Evolutionary conservation across 2,329 filamentous ascomycete genomes (phyloP).

Genomic region (Geosmithia putterillii): DNA sequence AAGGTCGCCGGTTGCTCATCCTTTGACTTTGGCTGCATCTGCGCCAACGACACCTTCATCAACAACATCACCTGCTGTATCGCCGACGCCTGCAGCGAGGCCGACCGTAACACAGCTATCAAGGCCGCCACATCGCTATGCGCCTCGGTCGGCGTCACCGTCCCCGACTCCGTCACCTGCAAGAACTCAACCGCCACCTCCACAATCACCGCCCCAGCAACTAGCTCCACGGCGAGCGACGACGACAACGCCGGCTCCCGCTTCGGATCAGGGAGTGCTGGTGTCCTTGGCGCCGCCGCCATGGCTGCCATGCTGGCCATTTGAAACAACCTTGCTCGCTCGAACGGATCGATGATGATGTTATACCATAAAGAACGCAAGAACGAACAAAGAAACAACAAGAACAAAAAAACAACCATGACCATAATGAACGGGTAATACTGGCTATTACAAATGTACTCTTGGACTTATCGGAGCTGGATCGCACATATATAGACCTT

Average conservation of each 20-base stretch:
- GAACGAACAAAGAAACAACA: not conserved
- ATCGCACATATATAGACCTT: not conserved
- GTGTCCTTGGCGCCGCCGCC: not conserved
- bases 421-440: not conserved
- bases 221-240: not conserved
- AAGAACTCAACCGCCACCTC: constrained; percentile 6
- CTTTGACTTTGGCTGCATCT: constrained; percentile 27
- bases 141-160: constrained; percentile 18
- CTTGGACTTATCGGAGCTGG: not conserved
- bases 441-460: not conserved
- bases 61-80: constrained; percentile 28
- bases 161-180: constrained; percentile 24
- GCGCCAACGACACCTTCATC: constrained; percentile 26
- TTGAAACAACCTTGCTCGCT: not conserved
- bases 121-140: constrained; percentile 24
- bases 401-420: not conserved
- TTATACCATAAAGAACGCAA: not conserved
- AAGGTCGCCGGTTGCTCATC: constrained; percentile 23
- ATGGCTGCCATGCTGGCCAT: not conserved
- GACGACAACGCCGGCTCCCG: not conserved
- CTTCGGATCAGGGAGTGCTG: not conserved
- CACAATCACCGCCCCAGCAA: not conserved
- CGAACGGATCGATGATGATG: no score
- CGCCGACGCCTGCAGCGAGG: constrained; percentile 16
- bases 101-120: constrained; percentile 20